A percentile compares a stretch with the other conserved stretches of the same genome.
phyloP scores from a whole-genome alignment of 805 yeast genomes.

The Wickerhamiella kazuoi region DNA sequence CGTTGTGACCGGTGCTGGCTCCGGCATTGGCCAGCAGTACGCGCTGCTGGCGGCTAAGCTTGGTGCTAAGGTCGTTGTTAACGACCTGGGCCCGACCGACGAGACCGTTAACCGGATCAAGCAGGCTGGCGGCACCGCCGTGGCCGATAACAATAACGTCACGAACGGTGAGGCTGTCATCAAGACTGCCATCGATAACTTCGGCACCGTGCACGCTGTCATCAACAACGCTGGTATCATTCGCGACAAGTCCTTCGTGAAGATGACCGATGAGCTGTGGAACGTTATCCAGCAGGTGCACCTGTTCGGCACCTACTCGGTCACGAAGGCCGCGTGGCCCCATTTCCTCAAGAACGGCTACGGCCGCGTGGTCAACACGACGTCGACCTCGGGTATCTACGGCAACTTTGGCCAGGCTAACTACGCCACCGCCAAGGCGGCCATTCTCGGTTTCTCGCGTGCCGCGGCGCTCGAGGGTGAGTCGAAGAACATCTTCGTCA shows the following conservation, averaged over 20 bases:
- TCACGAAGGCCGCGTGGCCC: conserved; percentile 89
- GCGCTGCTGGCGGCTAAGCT: conserved; percentile 70
- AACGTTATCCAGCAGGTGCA: conserved; percentile 63
- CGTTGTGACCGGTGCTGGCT: conserved; percentile 86
- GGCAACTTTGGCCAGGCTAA: conserved; percentile 97
- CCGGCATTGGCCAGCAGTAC: conserved; percentile 84
- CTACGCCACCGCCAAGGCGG: conserved; percentile 86
- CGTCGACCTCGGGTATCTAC: conserved; percentile 92
- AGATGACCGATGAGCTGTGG: conserved; percentile 80
- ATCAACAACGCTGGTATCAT: conserved; percentile 91
- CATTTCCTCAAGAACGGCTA: conserved; percentile 56
- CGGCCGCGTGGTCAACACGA: conserved; percentile 73
- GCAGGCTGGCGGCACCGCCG: conserved; percentile 60
- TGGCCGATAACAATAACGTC: conserved; percentile 70
- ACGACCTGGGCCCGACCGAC: conserved; percentile 65
- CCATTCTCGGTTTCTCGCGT: conserved; percentile 66
- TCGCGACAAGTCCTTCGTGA: conserved; percentile 72
- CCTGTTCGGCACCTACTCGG: conserved; percentile 59
- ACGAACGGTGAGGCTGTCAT: conserved; percentile 63
- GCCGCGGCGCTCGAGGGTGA: conserved; percentile 86
- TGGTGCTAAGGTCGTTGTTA: conserved; percentile 90
- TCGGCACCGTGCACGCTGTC: conserved; percentile 71
- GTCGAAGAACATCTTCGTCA: conserved; percentile 53
- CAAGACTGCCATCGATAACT: conserved; percentile 54
- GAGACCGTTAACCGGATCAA: conserved; percentile 59